These are phyloP conservation scores for Cucurbita maxima DNA, from an alignment of 306 rosid species.

Conservation along the genomic window DNA sequence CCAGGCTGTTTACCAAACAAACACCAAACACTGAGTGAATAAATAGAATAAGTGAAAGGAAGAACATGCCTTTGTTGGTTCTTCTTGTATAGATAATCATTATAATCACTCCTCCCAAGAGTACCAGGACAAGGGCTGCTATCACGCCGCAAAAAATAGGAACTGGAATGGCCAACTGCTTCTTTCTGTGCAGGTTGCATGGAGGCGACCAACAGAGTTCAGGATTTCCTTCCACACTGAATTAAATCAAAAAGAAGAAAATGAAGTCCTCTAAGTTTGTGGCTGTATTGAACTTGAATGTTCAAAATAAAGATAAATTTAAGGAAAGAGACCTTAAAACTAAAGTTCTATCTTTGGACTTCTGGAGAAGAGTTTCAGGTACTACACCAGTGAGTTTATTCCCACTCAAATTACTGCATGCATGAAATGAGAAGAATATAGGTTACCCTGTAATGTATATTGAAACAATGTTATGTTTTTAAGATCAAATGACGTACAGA, in stretches of 20 bases:
- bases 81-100: not conserved
- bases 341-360: not conserved
- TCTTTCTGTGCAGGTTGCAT: not conserved
- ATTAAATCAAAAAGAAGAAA: not conserved
- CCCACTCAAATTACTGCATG: not conserved
- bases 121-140: not conserved
- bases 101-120: not conserved
- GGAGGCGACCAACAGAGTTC: not conserved
- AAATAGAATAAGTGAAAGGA: not conserved
- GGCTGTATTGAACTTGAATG: too few relatives aligned
- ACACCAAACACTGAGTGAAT: too few relatives aligned
- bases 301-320: too few relatives aligned
- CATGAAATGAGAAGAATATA: too few relatives aligned
- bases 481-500: not conserved
- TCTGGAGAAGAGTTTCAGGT: conserved; percentile 4
- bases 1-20: too few relatives aligned
- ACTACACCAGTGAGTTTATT: conserved; percentile 3
- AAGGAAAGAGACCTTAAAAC: not conserved
- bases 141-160: not conserved
- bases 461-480: too few relatives aligned
- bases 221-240: not conserved
- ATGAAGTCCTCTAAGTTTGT: too few relatives aligned
- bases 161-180: not conserved
- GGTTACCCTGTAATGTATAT: too few relatives aligned
- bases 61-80: not conserved